Evolutionary conservation across 148 eudicot species (phyloP).

Genomic region (Rhododendron griersonianum): DNA sequence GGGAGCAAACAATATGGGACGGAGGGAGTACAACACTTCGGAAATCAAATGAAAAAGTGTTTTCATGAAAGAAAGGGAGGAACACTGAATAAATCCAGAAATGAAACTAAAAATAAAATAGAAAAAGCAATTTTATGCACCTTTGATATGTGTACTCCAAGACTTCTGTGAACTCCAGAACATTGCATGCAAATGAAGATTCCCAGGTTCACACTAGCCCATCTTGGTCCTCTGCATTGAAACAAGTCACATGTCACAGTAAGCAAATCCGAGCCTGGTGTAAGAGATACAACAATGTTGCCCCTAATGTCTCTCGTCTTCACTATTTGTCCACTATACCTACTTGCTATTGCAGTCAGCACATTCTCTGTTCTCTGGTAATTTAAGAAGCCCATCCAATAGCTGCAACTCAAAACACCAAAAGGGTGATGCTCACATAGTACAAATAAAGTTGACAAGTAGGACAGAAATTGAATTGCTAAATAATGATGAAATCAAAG

Average conservation of each 20-base stretch:
- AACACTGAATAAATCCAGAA: background rate
- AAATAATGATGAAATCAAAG: background rate
- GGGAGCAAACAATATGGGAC: too few relatives aligned
- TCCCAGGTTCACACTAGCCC: slow-evolving; percentile 99
- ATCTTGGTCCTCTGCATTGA: slow-evolving; percentile 87
- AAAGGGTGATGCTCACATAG: background rate
- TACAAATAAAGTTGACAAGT: background rate
- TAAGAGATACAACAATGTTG: background rate
- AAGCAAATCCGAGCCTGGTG: slow-evolving; percentile 5
- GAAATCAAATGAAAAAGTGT: background rate
- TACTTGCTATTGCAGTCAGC: slow-evolving; percentile 98
- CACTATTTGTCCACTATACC: slow-evolving; percentile 12
- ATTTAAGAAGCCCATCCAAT: slow-evolving; percentile 87
- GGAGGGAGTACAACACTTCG: background rate
- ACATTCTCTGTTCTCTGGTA: slow-evolving; percentile 94
- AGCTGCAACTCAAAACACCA: slow-evolving; percentile 41
- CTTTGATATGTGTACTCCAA: slow-evolving; percentile 98
- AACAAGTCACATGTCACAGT: background rate
- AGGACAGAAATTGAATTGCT: background rate
- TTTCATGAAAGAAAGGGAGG: background rate
- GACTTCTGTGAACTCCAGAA: slow-evolving; percentile 96
- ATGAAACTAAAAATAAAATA: background rate
- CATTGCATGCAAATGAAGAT: slow-evolving; percentile 99
- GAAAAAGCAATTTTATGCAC: slow-evolving; percentile 27
- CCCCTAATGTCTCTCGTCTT: background rate